Base-by-base conservation (phyloP, 1,139 yeast species). In the Saccharomycopsis hybrid region DNA sequence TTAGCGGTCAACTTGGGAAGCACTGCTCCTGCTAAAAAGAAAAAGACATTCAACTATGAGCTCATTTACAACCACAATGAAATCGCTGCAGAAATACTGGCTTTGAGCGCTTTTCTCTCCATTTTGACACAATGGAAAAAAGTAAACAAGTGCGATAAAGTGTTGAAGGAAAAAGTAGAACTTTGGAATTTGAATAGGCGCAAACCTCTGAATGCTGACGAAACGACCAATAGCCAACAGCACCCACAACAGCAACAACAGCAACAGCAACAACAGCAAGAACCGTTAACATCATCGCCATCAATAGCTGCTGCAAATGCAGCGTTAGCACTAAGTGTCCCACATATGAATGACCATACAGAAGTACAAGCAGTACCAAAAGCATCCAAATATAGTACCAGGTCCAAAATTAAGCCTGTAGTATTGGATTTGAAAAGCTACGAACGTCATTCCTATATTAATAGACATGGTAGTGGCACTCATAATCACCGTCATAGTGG, bases 1-100 rank as follows among this genome's bases (percentile, higher is more conserved):
- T 40, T 52, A n/a, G 55, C 53, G 2, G 25, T 52, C 4, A 46
- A 49, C 43, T 35, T 50, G n/a, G 43, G 47, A 32, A 42, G 32
- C 9, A 18, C 18, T 8, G 33, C 13, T n/a, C 29, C 37, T 13
- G 11, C 33, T 11, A 37, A 43, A n/a, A 18, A 41, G 11, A 38
- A 31, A 1, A 41, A 35, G n/a, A 25, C n/a, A 25, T 38, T 39
- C 46, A 37, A 35, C 24, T 48, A 48, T 33, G 49, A 51, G 37
- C 27, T 48, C 4, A 48, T 51, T 9, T 51, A 41, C 42, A 51
- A 51, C 30, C 4, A 37, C 5, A 41, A 27, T 18, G 51, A 51
- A 39, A 41, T 51, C 7, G 47, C 40, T 11, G 13, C n/a, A 25
- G 37, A 31, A n/a, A 33, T 37, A n/a, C 18, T 51, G 3, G 13